A percentile compares a stretch with the other conserved stretches of the same genome.
phyloP scores from a whole-genome alignment of 352 stramenopile species.

The Peronospora tabacina region DNA sequence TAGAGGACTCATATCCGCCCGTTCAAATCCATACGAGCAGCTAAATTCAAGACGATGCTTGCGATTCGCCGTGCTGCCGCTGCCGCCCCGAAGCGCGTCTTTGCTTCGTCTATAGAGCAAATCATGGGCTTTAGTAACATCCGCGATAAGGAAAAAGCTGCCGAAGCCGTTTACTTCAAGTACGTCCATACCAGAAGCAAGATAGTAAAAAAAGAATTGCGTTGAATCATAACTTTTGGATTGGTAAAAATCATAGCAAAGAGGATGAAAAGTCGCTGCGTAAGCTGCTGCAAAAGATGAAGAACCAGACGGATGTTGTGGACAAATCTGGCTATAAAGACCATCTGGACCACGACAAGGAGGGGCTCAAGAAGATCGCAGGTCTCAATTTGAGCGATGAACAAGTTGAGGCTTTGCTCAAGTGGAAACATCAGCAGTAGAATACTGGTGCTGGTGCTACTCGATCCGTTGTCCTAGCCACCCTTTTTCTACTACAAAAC shows the following conservation, averaged over 20 bases:
- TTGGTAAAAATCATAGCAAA: conserved; percentile 43
- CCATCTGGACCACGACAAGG: conserved; percentile 72
- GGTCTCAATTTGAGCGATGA: conserved; percentile 58
- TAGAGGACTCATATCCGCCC: conserved; percentile 10
- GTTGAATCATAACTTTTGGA: conserved; percentile 5
- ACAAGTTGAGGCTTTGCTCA: conserved; percentile 72
- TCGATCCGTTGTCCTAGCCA: conserved; percentile 1
- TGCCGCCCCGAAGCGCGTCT: conserved; percentile 40
- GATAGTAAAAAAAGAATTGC: conserved; percentile 2
- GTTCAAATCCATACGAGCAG: conserved; percentile 16
- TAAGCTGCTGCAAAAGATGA: conserved; percentile 85
- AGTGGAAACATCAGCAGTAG: conserved; percentile 88
- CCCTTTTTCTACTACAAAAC: neutral
- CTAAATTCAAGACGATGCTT: conserved; percentile 40
- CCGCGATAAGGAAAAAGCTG: conserved; percentile 68
- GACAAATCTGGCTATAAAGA: conserved; percentile 56
- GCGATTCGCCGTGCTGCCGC: conserved; percentile 45
- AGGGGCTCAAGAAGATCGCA: conserved; percentile 55
- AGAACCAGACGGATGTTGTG: conserved; percentile 63
- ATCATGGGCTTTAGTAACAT: conserved; percentile 44
- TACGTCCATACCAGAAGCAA: conserved; percentile 27
- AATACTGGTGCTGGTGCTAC: neutral
- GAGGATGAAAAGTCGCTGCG: conserved; percentile 80
- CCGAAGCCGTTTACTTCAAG: conserved; percentile 80
- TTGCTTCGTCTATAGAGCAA: conserved; percentile 36